phyloP scores from a whole-genome alignment of 192 early-diverging fungal species.

The Coemansia sp. region DNA sequence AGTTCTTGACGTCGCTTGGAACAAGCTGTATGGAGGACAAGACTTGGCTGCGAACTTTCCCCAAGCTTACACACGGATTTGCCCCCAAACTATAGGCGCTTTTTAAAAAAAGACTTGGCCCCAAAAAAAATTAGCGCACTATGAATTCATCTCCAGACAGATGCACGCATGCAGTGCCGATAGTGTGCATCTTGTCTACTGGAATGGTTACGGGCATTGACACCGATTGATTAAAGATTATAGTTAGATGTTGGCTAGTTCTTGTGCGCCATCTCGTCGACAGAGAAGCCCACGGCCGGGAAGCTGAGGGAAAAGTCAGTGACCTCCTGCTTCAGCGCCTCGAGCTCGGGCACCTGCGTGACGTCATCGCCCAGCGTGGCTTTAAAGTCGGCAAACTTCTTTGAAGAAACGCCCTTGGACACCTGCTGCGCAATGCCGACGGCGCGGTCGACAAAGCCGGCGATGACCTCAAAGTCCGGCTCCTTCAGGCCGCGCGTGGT shows the following conservation, averaged over 20 bases:
- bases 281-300: slow-evolving; percentile 84
- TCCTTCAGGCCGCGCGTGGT: slow-evolving; percentile 88
- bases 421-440: slow-evolving; percentile 77
- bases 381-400: slow-evolving; percentile 92
- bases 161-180: background rate
- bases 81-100: background rate
- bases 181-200: too few species aligned
- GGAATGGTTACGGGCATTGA: too few species aligned
- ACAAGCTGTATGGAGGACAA: background rate
- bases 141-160: background rate
- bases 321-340: slow-evolving; percentile 74
- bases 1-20: background rate
- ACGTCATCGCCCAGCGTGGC: slow-evolving; percentile 72
- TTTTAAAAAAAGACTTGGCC: background rate
- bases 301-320: slow-evolving; percentile 80
- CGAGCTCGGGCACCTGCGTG: slow-evolving; percentile 57
- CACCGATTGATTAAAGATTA: background rate
- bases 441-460: slow-evolving; percentile 84
- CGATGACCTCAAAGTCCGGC: slow-evolving; percentile 85
- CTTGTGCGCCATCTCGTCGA: slow-evolving; percentile 63
- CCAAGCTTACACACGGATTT: background rate
- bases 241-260: slow-evolving; percentile 12
- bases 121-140: too few species aligned
- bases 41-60: background rate
- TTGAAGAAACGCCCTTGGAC: slow-evolving; percentile 61